A percentile compares a stretch with the other conserved stretches of the same genome.
These are phyloP conservation scores for Neckera pumila DNA, from an alignment of 225 moss, liverwort and hornwort species.

Conservation along the genomic window DNA sequence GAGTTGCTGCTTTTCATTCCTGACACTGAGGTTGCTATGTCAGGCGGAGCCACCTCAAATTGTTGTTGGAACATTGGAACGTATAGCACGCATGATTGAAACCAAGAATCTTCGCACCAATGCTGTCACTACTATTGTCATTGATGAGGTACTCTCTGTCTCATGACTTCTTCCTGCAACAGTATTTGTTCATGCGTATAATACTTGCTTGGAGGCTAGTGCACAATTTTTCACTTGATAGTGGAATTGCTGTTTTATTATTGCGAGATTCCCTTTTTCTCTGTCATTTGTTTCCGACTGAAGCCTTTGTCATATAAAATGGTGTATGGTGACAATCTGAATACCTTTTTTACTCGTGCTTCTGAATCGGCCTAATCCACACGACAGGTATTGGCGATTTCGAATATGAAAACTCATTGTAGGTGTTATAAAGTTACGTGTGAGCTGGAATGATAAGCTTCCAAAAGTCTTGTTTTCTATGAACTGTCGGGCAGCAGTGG, in stretches of 20 bases:
- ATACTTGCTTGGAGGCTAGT: background rate
- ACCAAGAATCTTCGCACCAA: constrained; percentile 78
- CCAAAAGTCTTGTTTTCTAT: background rate
- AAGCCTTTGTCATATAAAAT: background rate
- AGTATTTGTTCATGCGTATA: background rate
- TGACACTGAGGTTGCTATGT: background rate
- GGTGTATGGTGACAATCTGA: background rate
- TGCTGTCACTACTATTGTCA: constrained; percentile 67
- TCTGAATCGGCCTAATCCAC: background rate
- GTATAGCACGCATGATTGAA: constrained; percentile 76
- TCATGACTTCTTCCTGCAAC: background rate
- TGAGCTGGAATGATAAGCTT: background rate
- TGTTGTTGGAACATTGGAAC: constrained; percentile 86
- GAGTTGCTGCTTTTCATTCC: background rate
- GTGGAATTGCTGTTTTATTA: background rate
- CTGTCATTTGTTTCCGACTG: background rate
- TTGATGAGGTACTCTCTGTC: constrained; percentile 67
- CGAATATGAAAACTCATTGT: background rate
- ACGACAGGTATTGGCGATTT: background rate
- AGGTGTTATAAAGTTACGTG: background rate
- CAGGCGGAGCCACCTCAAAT: constrained; percentile 96
- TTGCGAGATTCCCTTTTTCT: background rate
- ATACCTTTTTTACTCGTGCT: background rate
- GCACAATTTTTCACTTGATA: background rate
- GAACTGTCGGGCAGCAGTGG: background rate